These are phyloP conservation scores for Selenicereus undatus DNA, from an alignment of 148 eudicot genomes.

Conservation along the genomic window DNA sequence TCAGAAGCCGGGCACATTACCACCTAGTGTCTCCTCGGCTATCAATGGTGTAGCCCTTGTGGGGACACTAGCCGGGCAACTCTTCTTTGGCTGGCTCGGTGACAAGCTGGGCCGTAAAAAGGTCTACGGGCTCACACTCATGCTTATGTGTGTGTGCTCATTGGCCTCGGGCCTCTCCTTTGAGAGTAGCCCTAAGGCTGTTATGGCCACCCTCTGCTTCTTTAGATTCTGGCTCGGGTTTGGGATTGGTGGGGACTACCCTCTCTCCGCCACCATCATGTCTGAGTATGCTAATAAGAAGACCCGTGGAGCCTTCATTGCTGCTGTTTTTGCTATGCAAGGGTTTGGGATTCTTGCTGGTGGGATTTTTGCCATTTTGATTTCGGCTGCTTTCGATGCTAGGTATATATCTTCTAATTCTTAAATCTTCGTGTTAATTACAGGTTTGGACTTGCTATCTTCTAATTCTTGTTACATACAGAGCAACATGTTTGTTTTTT, in stretches of 20 bases:
- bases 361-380: conserved; percentile 47
- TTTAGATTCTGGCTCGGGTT: conserved; percentile 68
- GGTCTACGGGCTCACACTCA: conserved; percentile 57
- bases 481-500: no score
- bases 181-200: conserved; percentile 35
- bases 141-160: conserved; percentile 52
- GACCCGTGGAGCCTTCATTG: conserved; percentile 61
- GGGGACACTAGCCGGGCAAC: conserved; percentile 58
- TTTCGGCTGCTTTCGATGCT: conserved; percentile 36
- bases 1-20: conserved; percentile 45
- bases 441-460: background rate
- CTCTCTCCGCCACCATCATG: conserved; percentile 66
- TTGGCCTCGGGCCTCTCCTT: conserved; percentile 59
- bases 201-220: conserved; percentile 53
- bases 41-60: conserved; percentile 56
- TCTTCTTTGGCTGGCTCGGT: conserved; percentile 70
- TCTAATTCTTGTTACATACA: no score
- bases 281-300: conserved; percentile 63
- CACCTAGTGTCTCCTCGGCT: conserved; percentile 46
- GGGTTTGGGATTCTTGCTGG: conserved; percentile 61
- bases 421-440: background rate
- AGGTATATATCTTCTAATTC: conserved; percentile 12
- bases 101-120: conserved; percentile 61
- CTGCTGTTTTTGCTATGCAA: conserved; percentile 66
- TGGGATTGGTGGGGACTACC: conserved; percentile 64